These are phyloP conservation scores for Powellomyces hirtus DNA, from an alignment of 192 early-diverging fungal species.

Conservation along the genomic window DNA sequence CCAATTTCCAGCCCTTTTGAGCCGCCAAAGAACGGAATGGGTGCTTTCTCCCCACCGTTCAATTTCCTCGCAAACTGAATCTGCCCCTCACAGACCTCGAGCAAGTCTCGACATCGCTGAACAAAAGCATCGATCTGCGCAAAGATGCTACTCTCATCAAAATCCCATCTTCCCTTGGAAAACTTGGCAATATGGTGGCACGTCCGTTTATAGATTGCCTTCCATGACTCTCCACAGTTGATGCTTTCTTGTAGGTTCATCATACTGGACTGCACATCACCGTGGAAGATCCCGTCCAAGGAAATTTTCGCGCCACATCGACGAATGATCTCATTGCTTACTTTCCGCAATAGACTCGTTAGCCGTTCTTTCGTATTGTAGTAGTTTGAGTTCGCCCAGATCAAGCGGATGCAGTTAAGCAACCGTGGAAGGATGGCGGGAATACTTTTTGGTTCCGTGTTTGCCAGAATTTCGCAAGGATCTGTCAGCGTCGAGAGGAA, in stretches of 20 bases:
- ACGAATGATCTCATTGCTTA: conserved; percentile 64
- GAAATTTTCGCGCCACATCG: conserved; percentile 60
- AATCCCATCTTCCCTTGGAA: conserved; percentile 51
- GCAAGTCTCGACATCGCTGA: conserved; percentile 57
- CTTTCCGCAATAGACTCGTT: conserved; percentile 57
- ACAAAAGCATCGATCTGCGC: conserved; percentile 69
- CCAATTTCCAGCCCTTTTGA: conserved; percentile 58
- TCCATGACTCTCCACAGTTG: conserved; percentile 63
- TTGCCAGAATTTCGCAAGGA: conserved; percentile 48
- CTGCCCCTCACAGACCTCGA: conserved; percentile 65
- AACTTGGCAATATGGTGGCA: conserved; percentile 51
- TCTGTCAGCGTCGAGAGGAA: conserved; percentile 56
- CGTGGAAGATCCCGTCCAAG: conserved; percentile 65
- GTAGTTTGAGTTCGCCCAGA: conserved; percentile 62
- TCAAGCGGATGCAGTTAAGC: conserved; percentile 56
- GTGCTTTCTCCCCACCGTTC: conserved; percentile 53
- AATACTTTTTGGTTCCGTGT: conserved; percentile 54
- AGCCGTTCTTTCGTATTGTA: conserved; percentile 64
- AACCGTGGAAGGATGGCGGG: conserved; percentile 49
- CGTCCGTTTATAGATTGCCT: conserved; percentile 51
- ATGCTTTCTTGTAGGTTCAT: conserved; percentile 58
- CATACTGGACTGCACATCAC: conserved; percentile 58
- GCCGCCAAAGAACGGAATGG: conserved; percentile 62
- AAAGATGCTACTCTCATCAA: conserved; percentile 67
- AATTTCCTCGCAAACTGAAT: conserved; percentile 65